A percentile compares a stretch with the other conserved stretches of the same genome.
phyloP scores from a whole-genome alignment of 208 protist genomes.

The Crithidia brevicula region DNA sequence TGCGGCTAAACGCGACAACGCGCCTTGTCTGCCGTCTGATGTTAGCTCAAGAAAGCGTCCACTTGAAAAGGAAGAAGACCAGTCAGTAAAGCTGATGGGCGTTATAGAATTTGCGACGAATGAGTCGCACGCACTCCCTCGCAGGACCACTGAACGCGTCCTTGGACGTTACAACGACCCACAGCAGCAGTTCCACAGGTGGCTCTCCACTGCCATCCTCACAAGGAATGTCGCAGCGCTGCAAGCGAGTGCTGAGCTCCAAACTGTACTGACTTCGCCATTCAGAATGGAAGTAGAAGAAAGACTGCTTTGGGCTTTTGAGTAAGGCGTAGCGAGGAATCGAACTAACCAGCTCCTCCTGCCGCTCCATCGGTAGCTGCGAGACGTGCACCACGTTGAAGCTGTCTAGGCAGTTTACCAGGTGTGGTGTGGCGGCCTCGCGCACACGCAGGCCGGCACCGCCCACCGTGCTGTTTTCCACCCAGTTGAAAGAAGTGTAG shows the following conservation, averaged over 20 bases:
- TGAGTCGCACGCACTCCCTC: slow-evolving; percentile 16
- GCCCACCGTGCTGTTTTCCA: slow-evolving; percentile 25
- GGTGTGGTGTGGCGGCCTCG: slow-evolving; percentile 37
- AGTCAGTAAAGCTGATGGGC: slow-evolving; percentile 28
- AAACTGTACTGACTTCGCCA: slow-evolving; percentile 36
- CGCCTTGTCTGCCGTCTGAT: neutral
- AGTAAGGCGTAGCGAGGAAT: slow-evolving; percentile 48
- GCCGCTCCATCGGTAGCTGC: slow-evolving; percentile 42
- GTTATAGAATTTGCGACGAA: slow-evolving; percentile 41
- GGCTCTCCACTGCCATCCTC: neutral
- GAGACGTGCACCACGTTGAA: slow-evolving; percentile 65
- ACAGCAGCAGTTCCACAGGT: slow-evolving; percentile 47
- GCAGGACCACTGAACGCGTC: slow-evolving; percentile 20
- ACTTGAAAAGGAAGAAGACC: neutral
- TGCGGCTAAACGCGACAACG: too few species aligned
- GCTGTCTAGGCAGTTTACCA: slow-evolving; percentile 32
- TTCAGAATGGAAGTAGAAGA: slow-evolving; percentile 32
- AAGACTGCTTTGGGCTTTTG: slow-evolving; percentile 37
- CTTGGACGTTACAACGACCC: slow-evolving; percentile 25
- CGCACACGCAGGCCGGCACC: slow-evolving; percentile 1
- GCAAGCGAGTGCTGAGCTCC: slow-evolving; percentile 19
- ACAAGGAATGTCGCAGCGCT: slow-evolving; percentile 24
- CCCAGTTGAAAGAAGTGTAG: slow-evolving; percentile 77
- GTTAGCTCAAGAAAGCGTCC: neutral
- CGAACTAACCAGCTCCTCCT: slow-evolving; percentile 33